Base-by-base conservation (phyloP, 495 filamentous ascomycete species). In the Copromyces sp. region DNA sequence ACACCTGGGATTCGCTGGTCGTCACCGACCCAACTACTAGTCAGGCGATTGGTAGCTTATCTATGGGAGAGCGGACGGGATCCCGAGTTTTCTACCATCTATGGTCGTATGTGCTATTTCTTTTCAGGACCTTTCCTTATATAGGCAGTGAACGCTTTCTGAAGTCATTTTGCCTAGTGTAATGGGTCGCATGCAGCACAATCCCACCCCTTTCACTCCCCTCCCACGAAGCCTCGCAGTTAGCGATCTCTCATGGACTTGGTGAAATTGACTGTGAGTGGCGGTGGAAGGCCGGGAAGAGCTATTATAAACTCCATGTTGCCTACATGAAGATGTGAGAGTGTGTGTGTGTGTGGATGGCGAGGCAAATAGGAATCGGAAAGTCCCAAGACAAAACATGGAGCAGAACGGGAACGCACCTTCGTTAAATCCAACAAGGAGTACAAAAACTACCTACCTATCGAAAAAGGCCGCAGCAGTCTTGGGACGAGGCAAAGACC, bases 51-150 rank as follows among this genome's bases (percentile, higher is more conserved):
- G 20, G 24, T 61, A 32, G 53, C 53, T 61, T 61, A 75, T 78
- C 79, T 80, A 83, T 79, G 83, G 82, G 81, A 83, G 84, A 85
- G 82, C 84, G 82, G 82, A 86, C 83, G 84, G 84, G 83, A 83
- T 83, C 80, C 83, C 84, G 81, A 81, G 75, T 80, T 80, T 74
- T 83, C 83, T 74, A 77, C 39, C 77, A 77, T 75, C 72, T 85
- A 78, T 83, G 83, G 82, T 82, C 82, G 82, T 83, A 85, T 81
- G 80, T 81, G 70, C 16, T 38, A 20, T 3, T 70, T 42, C 0
- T 1, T 4, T 0, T 16, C 14, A 2, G 17, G 17, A 17, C 4
- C 17, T 17, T 7, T 44, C 1, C 41, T 44, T 17, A 44, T 44
- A 44, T 44, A 44, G 3, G 9, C 14, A 41, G 24, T 24, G 24